Base-by-base conservation (phyloP, 768 basidiomycete genomes). In the Amyloporia xantha region DNA sequence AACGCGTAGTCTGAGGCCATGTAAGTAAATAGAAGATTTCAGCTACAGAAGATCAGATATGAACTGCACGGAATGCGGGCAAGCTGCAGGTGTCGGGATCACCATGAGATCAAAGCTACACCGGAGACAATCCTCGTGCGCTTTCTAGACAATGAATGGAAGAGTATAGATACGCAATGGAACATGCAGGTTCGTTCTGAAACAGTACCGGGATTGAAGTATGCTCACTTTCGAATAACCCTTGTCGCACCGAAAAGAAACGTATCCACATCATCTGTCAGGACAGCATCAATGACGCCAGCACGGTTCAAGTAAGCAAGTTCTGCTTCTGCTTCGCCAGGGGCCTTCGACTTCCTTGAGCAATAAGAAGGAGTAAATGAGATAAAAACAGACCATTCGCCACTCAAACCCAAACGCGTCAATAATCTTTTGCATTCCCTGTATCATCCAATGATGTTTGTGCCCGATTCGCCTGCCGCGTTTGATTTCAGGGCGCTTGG, bases 261-360 rank as follows among this genome's bases (percentile, higher is more conserved):
- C 47, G 82, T 93, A 60, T 97, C 93, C 1, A 93, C 92, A 58
- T 96, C 94, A 63, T 97, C 94, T 0, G 93, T 89, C 38, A 94
- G 72, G 21, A 96, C 78, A 0, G 84, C 90, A 61, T 97, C 94
- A 48, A 97, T 86, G 46, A 86, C 64, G 2, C 91, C 91, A 38
- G 83, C 77, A 3, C 76, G 71, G 57, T 91, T 93, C 46, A 97
- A 72, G 53, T 88, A 84, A 0, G 93, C 93, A 2, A 97, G 72
- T 60, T 95, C 93, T 0, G 93, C 93, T 64, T 97, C 94, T 0
- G 94, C 94, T 66, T 96, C 94, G 15, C 91, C 92, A 5, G 93
- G 93, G 13, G 91, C 93, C 83, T 83, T 62, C 5, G 6, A 2
- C 1, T 5, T n/a, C 15, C 42, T 33, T 55, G 49, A 21, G 58